These are phyloP conservation scores for Kazachstania africana DNA, from an alignment of 805 yeast genomes.

Conservation along the genomic window DNA sequence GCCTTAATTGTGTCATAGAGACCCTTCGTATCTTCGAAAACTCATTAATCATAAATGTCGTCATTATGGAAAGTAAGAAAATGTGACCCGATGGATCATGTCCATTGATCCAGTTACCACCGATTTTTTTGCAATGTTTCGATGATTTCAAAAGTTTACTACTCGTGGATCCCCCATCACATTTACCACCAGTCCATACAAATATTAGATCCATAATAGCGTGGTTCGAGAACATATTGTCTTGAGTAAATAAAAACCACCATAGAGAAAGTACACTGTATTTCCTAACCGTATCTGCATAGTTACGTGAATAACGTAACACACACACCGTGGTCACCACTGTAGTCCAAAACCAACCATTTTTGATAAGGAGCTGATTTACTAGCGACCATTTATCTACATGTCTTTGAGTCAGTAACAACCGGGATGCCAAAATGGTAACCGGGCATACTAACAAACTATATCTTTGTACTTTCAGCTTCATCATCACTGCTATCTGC, in stretches of 20 bases:
- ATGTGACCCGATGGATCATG: conserved; percentile 96
- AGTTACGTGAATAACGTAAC: conserved; percentile 4
- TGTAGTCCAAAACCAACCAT: conserved; percentile 89
- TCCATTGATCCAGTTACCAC: conserved; percentile 72
- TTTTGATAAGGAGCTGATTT: conserved; percentile 68
- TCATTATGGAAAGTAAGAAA: conserved; percentile 42
- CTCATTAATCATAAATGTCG: conserved; percentile 52
- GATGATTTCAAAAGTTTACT: neutral
- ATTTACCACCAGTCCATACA: conserved; percentile 70
- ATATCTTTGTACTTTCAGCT: too few relatives aligned
- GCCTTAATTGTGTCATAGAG: too few relatives aligned
- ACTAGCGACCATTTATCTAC: conserved; percentile 61
- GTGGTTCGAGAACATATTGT: conserved; percentile 35
- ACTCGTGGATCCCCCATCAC: conserved; percentile 31
- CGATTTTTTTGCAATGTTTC: conserved; percentile 40
- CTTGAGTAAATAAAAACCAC: conserved; percentile 81
- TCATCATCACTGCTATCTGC: too few relatives aligned
- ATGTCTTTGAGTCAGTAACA: too few relatives aligned
- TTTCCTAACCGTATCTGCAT: conserved; percentile 18
- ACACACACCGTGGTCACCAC: conserved; percentile 25
- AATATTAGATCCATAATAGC: conserved; percentile 88
- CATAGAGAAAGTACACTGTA: conserved; percentile 51
- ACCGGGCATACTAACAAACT: too few relatives aligned
- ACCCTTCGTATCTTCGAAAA: too few relatives aligned
- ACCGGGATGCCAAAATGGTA: too few relatives aligned